A percentile compares a stretch with the other conserved stretches of the same genome.
These are phyloP conservation scores for Anthracocystis walkeri DNA, from an alignment of 1,284 basidiomycete genomes.

Conservation along the genomic window DNA sequence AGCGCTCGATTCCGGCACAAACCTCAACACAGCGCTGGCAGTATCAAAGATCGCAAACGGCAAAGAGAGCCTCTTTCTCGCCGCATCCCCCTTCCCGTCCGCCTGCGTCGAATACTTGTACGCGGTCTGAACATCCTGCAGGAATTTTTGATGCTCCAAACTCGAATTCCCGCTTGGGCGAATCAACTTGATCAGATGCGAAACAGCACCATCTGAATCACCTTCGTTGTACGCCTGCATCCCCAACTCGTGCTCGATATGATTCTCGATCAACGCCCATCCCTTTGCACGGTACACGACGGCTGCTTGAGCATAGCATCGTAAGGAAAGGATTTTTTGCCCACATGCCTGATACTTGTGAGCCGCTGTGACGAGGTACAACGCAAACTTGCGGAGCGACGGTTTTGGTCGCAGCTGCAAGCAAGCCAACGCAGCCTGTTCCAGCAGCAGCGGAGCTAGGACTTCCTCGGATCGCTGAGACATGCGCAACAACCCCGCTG, in stretches of 20 bases:
- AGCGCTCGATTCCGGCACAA: constrained; percentile 29
- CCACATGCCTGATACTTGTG: constrained; percentile 73
- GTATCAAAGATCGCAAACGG: constrained; percentile 22
- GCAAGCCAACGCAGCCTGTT: constrained; percentile 72
- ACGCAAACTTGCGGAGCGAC: constrained; percentile 70
- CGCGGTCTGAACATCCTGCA: constrained; percentile 72
- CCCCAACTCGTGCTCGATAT: constrained; percentile 72
- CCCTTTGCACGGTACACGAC: constrained; percentile 52
- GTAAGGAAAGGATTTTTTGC: constrained; percentile 65
- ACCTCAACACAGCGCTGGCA: constrained; percentile 15
- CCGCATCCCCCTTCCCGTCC: not conserved
- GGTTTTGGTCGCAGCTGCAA: constrained; percentile 66
- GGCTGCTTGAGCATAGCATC: constrained; percentile 53
- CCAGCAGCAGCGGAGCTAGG: constrained; percentile 72
- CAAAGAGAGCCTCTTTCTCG: not conserved
- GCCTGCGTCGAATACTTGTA: constrained; percentile 68
- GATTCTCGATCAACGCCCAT: constrained; percentile 71
- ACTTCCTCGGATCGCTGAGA: constrained; percentile 71
- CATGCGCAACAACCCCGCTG: constrained; percentile 54
- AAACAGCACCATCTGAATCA: constrained; percentile 71
- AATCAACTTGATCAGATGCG: constrained; percentile 70
- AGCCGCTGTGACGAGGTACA: constrained; percentile 72
- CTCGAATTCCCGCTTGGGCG: constrained; percentile 30
- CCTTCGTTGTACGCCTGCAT: constrained; percentile 73
- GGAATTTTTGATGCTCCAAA: constrained; percentile 69